A percentile compares a stretch with the other conserved stretches of the same genome.
These are phyloP conservation scores for Trichoderma hamatum DNA, from an alignment of 2,329 filamentous ascomycete species.

Conservation along the genomic window DNA sequence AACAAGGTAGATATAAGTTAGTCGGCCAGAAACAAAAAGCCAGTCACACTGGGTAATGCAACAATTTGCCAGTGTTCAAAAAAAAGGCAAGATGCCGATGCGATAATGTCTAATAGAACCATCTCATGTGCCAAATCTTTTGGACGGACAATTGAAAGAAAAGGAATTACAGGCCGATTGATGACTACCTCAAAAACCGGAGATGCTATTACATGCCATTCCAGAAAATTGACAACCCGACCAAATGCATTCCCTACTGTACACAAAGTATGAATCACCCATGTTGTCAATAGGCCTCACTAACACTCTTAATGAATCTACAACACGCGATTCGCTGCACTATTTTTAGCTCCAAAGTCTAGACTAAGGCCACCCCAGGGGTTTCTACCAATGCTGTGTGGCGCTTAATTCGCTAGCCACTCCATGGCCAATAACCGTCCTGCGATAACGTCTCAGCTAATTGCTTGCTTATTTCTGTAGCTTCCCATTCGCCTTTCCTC, in stretches of 20 bases:
- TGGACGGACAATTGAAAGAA: neutral
- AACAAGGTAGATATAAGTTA: neutral
- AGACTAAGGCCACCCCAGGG: neutral
- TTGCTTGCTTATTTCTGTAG: neutral
- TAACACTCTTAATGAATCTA: neutral
- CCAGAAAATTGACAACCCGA: neutral
- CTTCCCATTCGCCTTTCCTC: neutral
- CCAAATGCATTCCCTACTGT: neutral
- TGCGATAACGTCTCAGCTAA: slow-evolving; percentile 10
- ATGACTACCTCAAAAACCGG: neutral
- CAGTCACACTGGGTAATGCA: neutral
- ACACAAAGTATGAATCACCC: neutral
- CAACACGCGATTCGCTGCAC: neutral
- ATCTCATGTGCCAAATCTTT: neutral
- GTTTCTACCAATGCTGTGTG: neutral
- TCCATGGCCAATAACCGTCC: neutral
- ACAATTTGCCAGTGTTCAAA: neutral
- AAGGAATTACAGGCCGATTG: neutral
- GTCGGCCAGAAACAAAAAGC: neutral
- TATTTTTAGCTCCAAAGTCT: neutral
- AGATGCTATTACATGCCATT: neutral
- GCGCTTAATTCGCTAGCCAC: neutral
- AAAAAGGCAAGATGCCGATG: neutral
- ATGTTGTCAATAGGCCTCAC: neutral
- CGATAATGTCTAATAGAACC: neutral